phyloP scores from a whole-genome alignment of 2,329 filamentous ascomycete genomes.

The Diaporthe sp. region DNA sequence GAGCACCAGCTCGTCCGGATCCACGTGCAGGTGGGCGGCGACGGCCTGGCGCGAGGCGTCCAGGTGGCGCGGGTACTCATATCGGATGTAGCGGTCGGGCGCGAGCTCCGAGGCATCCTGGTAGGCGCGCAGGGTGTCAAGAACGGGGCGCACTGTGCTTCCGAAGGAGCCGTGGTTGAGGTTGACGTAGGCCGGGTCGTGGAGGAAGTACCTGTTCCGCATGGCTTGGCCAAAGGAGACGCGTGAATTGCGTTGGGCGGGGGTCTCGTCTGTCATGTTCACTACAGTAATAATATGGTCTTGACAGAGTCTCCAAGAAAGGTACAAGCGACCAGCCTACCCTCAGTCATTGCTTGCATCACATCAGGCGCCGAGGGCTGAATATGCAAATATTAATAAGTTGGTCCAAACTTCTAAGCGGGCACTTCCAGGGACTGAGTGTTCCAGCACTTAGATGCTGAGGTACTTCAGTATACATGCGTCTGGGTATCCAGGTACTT shows the following conservation, averaged over 20 bases:
- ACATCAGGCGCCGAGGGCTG: no score
- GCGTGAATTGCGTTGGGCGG: neutral
- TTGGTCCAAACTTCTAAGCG: no score
- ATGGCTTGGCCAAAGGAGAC: neutral
- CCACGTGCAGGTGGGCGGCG: constrained; percentile 74
- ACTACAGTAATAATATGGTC: neutral
- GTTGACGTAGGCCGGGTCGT: neutral
- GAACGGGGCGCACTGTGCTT: constrained; percentile 77
- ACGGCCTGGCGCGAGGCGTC: constrained; percentile 75
- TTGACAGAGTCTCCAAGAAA: no score
- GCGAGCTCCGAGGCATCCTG: constrained; percentile 76
- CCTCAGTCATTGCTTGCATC: no score
- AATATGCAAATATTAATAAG: no score
- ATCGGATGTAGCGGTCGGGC: constrained; percentile 83
- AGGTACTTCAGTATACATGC: neutral
- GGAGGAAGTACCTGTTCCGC: neutral
- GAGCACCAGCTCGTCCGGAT: constrained; percentile 78
- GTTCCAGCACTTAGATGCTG: no score
- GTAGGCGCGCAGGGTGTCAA: constrained; percentile 70
- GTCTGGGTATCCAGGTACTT: neutral
- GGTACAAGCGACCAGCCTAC: no score
- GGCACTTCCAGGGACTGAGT: no score
- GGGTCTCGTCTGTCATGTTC: neutral
- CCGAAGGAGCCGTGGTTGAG: constrained; percentile 78
- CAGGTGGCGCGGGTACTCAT: constrained; percentile 72